Conservation (phyloP, 129 eudicot species). For the Lactuca saligna region DNA sequence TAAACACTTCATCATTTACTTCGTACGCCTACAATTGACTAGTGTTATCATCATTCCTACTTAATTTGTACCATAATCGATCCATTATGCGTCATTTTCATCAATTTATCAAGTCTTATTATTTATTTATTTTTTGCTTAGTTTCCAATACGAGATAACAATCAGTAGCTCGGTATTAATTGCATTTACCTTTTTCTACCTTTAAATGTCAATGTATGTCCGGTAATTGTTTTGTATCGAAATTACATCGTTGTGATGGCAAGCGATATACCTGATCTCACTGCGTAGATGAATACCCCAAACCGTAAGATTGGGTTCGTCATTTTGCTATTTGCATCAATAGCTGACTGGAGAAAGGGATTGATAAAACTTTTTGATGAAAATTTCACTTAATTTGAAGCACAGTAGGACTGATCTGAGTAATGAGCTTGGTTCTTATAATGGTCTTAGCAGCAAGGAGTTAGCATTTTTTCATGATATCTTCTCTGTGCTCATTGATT, state of each 20-base stretch:
- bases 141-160: conserved; percentile 4
- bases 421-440: background rate
- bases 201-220: too few relatives aligned
- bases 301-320: too few relatives aligned
- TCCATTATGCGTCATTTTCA: background rate
- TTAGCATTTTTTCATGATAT: too few relatives aligned
- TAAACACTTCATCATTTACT: conserved; percentile 2
- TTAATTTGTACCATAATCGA: background rate
- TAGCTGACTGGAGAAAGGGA: too few relatives aligned
- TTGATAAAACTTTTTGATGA: too few relatives aligned
- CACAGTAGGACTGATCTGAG: background rate
- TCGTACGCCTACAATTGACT: conserved; percentile 9
- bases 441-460: background rate
- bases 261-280: too few relatives aligned
- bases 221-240: too few relatives aligned
- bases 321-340: background rate
- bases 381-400: background rate
- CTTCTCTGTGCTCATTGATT: too few relatives aligned
- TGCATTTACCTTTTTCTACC: background rate
- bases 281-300: too few relatives aligned
- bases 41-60: conserved; percentile 12
- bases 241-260: too few relatives aligned
- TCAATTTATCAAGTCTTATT: background rate
- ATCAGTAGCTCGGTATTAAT: background rate
- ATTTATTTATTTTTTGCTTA: too few relatives aligned